Evolutionary conservation across 2,329 filamentous ascomycete genomes (phyloP).

Genomic region (Lecanosticta acicola): DNA sequence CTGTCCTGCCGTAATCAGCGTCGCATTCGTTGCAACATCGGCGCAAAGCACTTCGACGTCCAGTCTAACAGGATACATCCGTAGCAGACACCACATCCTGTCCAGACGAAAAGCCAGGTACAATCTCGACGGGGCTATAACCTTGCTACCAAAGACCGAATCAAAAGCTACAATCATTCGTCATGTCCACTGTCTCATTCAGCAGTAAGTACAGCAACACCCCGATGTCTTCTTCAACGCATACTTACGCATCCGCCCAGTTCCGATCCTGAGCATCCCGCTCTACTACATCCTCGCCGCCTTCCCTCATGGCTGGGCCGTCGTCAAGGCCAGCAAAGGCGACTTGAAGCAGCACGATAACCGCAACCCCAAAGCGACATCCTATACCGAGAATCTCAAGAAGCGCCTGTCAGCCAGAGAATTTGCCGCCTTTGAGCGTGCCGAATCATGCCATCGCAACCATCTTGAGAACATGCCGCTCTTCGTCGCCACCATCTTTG

Average conservation of each 20-base stretch:
- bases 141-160: background rate
- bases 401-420: slow-evolving; percentile 34
- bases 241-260: background rate
- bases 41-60: too few relatives aligned
- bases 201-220: slow-evolving; percentile 20
- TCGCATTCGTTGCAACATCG: too few relatives aligned
- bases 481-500: slow-evolving; percentile 41
- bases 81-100: too few relatives aligned
- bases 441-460: slow-evolving; percentile 43
- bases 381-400: slow-evolving; percentile 34
- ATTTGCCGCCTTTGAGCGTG: slow-evolving; percentile 41
- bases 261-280: slow-evolving; percentile 42
- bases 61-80: too few relatives aligned
- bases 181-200: slow-evolving; percentile 18
- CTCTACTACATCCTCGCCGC: slow-evolving; percentile 41
- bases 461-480: slow-evolving; percentile 44
- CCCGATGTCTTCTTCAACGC: background rate
- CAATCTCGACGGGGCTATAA: background rate
- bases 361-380: slow-evolving; percentile 37
- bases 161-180: background rate
- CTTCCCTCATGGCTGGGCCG: slow-evolving; percentile 38
- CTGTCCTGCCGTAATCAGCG: too few relatives aligned
- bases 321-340: slow-evolving; percentile 34
- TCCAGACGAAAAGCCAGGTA: too few relatives aligned
- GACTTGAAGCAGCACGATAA: slow-evolving; percentile 39